Evolutionary conservation across 192 early-diverging fungal species (phyloP), one percentile per base, ranked within the genome.

Genomic region (Rhizoclosmatium sp.): DNA sequence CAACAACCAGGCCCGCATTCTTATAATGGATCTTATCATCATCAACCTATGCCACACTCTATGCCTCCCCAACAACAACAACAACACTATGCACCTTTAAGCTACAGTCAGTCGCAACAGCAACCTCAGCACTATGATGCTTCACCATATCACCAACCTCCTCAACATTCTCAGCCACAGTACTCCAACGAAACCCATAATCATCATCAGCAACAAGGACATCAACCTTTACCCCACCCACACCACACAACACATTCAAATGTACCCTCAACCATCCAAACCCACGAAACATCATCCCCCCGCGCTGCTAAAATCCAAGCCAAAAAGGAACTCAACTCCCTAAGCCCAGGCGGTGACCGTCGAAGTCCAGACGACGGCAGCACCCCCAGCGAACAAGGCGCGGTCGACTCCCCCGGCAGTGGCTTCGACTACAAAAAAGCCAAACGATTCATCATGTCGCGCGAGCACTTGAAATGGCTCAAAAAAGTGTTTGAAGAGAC

Each of bases 361-460:
- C 31, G 31, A 31, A 31, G 31, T 39, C 62, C n/a, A n/a, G 10
- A 40, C 62, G 2, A 39, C 62, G n/a, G 0, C 64, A 16, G 39
- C 71, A 16, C 7, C 56, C 12, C 16, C 19, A 59, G 42, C 7
- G 2, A 40, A 40, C 19, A 73, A 10, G 51, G 49, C 71, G 41
- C 41, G 1, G 68, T 12, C 68, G 40, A 21, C 64, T 23, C 12
- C 64, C 10, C 10, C 64, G 40, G 31, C 31, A 39, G 16, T 10
- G 68, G 71, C 21, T 0, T 10, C 47, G 73, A 64, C 45, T 46
- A 64, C 1, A 75, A 75, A n/a, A 51, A 51, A 10, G n/a, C 16
- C 31, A 75, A 75, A 23, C 73, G 73, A 58, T 75, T 75, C 73
- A 75, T 75, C 40, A 75, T 75, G 73, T 75, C 73, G 60, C 73